Base-by-base conservation (phyloP, 768 basidiomycete genomes). In the Leucocoprinus sp. region DNA sequence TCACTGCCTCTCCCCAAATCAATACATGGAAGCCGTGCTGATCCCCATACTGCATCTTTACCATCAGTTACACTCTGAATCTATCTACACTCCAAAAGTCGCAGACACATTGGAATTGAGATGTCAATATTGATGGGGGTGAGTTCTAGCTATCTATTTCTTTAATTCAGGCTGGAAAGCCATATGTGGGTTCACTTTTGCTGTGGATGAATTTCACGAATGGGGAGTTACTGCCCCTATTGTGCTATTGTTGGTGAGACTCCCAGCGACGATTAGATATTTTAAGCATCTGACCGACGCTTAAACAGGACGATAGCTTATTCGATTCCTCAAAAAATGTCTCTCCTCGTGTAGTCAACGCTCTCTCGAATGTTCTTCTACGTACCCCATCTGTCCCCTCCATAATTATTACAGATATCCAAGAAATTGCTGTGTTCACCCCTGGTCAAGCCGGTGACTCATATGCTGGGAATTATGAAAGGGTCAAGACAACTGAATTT, bases 21-120 rank as follows among this genome's bases (percentile, higher is more conserved):
- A 57, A 42, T 55, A 57, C 40, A n/a, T 54, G 34, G 37, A 36
- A 22, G 33, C 27, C 7, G 37, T 57, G n/a, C 18, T 57, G 31
- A 34, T 11, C 4, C 56, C 53, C 9, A 51, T 55, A 40, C 21
- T 45, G 26, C 37, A 50, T 34, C 46, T 57, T 24, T 57, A 42
- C 37, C 52, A 57, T 22, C 51, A 55, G 36, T 31, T 54, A 42
- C 52, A 53, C 42, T 14, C 28, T 35, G 34, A 45, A 37, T 4
- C 14, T n/a, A n/a, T n/a, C n/a, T 9, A 26, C 52, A 11, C 48
- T 55, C 14, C 37, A 57, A 6, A 28, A n/a, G 8, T 54, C 52
- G 23, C n/a, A n/a, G n/a, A n/a, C n/a, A 52, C 55, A 52, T 23
- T 54, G 27, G 49, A 43, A 11, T 37, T 42, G n/a, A 19, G 34